These are phyloP conservation scores for Fagus sylvatica DNA, from an alignment of 306 rosid species.

Conservation along the genomic window DNA sequence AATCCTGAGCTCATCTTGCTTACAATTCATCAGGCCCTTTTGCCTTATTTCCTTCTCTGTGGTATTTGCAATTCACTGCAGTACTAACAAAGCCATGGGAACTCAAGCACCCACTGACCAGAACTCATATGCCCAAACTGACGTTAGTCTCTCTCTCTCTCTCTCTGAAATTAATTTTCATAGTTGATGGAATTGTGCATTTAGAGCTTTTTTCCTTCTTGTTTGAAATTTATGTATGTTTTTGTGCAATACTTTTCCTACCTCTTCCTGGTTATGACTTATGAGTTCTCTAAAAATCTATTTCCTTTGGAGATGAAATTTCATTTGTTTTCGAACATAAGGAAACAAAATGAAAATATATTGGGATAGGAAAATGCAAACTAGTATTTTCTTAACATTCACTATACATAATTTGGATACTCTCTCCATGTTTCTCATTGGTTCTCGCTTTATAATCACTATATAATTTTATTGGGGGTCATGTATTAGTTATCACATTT, in stretches of 20 bases:
- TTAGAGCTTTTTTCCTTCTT: not conserved
- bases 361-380: not conserved
- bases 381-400: not conserved
- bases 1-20: not conserved
- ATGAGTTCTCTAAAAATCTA: not conserved
- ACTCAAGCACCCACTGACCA: slow-evolving; percentile 33
- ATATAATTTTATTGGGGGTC: too few species aligned
- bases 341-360: not conserved
- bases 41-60: not conserved
- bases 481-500: too few species aligned
- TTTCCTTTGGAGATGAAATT: not conserved
- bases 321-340: slow-evolving; percentile 9
- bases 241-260: not conserved
- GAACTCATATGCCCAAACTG: not conserved
- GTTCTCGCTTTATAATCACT: not conserved
- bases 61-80: not conserved
- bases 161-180: not conserved
- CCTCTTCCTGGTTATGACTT: too few species aligned
- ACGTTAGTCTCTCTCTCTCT: slow-evolving; percentile 35
- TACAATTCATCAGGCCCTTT: not conserved
- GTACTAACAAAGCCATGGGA: slow-evolving; percentile 34
- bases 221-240: not conserved
- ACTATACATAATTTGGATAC: not conserved
- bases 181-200: not conserved
- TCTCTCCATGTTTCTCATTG: not conserved